phyloP scores from a whole-genome alignment of 2,329 filamentous ascomycete species.

The Aureobasidium vineae region DNA sequence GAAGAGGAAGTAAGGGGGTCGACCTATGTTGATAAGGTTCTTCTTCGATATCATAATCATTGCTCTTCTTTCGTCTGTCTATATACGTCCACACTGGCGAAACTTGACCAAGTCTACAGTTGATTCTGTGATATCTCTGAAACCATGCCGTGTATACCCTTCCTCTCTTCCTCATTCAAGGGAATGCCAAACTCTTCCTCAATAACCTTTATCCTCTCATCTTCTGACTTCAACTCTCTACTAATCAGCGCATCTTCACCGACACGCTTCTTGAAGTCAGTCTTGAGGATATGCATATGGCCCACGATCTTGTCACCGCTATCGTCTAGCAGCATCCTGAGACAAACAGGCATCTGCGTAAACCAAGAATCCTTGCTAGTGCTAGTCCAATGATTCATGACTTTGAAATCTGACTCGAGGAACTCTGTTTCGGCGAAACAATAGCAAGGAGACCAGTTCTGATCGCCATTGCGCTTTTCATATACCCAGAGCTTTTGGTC shows the following conservation, averaged over 20 bases:
- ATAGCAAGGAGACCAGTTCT: constrained; percentile 61
- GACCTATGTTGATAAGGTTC: not conserved
- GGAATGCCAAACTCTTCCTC: constrained; percentile 47
- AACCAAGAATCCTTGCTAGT: constrained; percentile 54
- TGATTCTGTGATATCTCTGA: constrained; percentile 2
- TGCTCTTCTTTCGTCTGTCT: not conserved
- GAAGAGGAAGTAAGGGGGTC: constrained; percentile 14
- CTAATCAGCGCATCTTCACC: constrained; percentile 45
- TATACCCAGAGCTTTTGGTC: constrained; percentile 48
- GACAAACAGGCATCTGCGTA: constrained; percentile 53
- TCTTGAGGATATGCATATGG: constrained; percentile 45
- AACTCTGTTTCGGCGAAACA: constrained; percentile 67
- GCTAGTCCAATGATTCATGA: constrained; percentile 60
- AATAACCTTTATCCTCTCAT: constrained; percentile 46
- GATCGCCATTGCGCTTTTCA: constrained; percentile 40
- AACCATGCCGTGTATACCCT: constrained; percentile 37
- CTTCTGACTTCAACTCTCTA: constrained; percentile 43
- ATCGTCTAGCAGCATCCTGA: constrained; percentile 52
- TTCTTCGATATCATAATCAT: constrained; percentile 13
- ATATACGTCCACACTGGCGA: not conserved
- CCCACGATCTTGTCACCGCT: constrained; percentile 38
- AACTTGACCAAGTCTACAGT: too few relatives aligned
- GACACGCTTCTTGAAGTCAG: constrained; percentile 48
- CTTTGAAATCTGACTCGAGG: constrained; percentile 58
- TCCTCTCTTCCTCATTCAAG: constrained; percentile 41